A percentile compares a stretch with the other conserved stretches of the same genome.
Evolutionary conservation across 805 yeast species (phyloP).

Genomic region (Metschnikowia borealis): DNA sequence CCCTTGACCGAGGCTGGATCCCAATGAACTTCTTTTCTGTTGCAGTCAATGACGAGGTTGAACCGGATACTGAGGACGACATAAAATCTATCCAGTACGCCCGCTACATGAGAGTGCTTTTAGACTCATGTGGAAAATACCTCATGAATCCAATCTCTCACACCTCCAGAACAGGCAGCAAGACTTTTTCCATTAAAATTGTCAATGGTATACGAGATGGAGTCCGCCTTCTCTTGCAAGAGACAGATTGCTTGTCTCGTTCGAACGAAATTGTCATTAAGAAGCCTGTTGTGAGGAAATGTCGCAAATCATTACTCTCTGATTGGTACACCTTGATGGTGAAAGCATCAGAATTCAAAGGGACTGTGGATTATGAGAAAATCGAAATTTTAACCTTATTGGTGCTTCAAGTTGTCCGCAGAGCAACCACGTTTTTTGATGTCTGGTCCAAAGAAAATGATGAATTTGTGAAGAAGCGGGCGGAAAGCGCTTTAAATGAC

Average conservation of each 20-base stretch:
- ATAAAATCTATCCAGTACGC: slow-evolving; percentile 11
- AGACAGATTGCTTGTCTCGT: slow-evolving; percentile 71
- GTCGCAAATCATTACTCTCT: slow-evolving; percentile 62
- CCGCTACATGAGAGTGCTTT: slow-evolving; percentile 50
- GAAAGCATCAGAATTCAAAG: slow-evolving; percentile 70
- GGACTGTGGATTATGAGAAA: slow-evolving; percentile 54
- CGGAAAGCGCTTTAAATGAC: slow-evolving; percentile 29
- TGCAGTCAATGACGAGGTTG: slow-evolving; percentile 29
- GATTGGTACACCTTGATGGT: slow-evolving; percentile 79
- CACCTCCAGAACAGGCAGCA: slow-evolving; percentile 32
- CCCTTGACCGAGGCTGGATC: slow-evolving; percentile 74
- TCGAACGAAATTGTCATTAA: slow-evolving; percentile 65
- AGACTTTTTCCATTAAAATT: slow-evolving; percentile 52
- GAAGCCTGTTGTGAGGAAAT: slow-evolving; percentile 55
- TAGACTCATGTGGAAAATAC: slow-evolving; percentile 64
- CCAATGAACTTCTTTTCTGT: slow-evolving; percentile 74
- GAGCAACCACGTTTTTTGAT: slow-evolving; percentile 60
- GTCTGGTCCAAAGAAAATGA: slow-evolving; percentile 69
- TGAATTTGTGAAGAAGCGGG: slow-evolving; percentile 37
- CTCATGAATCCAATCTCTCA: slow-evolving; percentile 60
- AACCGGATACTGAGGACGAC: slow-evolving; percentile 26
- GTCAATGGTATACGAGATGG: slow-evolving; percentile 73
- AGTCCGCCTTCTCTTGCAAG: slow-evolving; percentile 57
- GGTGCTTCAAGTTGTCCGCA: slow-evolving; percentile 63
- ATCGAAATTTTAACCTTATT: slow-evolving; percentile 59